Percentiles rank a stretch among this genome's conserved stretches.
Evolutionary conservation across 345 rosid species (phyloP).

Genomic region (Physaria fendleri): DNA sequence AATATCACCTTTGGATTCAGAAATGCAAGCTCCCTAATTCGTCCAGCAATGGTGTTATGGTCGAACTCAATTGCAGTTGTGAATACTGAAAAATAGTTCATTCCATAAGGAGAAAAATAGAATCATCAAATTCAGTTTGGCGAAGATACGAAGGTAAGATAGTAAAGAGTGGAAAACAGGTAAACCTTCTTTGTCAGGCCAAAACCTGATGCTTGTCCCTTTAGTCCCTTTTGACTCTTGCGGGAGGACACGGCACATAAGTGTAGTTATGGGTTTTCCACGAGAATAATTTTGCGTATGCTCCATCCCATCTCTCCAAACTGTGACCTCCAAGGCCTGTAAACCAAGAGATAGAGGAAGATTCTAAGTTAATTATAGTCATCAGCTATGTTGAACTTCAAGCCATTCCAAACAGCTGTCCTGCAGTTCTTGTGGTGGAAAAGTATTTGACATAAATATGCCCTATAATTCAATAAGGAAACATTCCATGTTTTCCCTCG

Average conservation of each 20-base stretch:
- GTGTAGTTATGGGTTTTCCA: conserved; percentile 66
- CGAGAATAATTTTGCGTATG: conserved; percentile 78
- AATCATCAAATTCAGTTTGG: conserved; percentile 13
- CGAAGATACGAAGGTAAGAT: background rate
- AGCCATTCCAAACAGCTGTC: conserved; percentile 6
- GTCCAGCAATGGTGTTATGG: conserved; percentile 73
- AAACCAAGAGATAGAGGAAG: conserved; percentile 16
- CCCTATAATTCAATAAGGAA: background rate
- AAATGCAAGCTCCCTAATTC: conserved; percentile 96
- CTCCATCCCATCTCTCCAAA: conserved; percentile 88
- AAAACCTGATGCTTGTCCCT: conserved; percentile 81
- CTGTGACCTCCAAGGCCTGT: conserved; percentile 74
- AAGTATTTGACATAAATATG: background rate
- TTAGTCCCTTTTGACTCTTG: conserved; percentile 47
- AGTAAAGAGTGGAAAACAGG: conserved; percentile 13
- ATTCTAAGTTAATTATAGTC: background rate
- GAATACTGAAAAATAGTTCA: conserved; percentile 50
- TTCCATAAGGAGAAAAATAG: conserved; percentile 2
- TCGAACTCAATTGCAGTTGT: conserved; percentile 85
- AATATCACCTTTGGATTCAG: conserved; percentile 74
- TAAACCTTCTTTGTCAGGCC: conserved; percentile 97
- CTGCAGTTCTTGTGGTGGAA: background rate
- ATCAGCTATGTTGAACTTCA: background rate
- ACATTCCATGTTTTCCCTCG: background rate
- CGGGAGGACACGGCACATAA: conserved; percentile 48